A percentile compares a stretch with the other conserved stretches of the same genome.
phyloP scores from a whole-genome alignment of 495 filamentous ascomycete genomes.

The Aspergillus ellipticus region DNA sequence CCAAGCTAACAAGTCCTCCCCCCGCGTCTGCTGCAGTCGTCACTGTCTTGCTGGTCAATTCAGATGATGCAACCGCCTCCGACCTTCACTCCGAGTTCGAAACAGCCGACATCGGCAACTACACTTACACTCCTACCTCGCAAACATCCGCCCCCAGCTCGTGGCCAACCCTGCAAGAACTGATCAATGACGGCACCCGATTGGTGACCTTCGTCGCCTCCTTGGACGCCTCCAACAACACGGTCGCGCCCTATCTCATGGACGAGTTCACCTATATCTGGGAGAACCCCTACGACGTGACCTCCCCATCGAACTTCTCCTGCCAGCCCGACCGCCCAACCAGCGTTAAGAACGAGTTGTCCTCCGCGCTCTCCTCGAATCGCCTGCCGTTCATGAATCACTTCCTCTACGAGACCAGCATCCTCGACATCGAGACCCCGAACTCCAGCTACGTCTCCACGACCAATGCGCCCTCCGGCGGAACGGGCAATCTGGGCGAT shows the following conservation, averaged over 20 bases:
- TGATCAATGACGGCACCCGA: conserved; percentile 62
- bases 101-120: conserved; percentile 53
- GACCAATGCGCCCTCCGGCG: conserved; percentile 55
- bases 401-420: conserved; percentile 55
- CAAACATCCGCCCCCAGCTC: conserved; percentile 37
- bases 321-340: conserved; percentile 64
- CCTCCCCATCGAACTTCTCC: conserved; percentile 56
- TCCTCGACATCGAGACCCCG: conserved; percentile 54
- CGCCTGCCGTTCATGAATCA: conserved; percentile 67
- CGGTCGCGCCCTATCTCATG: conserved; percentile 59
- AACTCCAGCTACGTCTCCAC: conserved; percentile 53
- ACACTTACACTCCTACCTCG: conserved; percentile 56
- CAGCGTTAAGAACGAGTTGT: conserved; percentile 30
- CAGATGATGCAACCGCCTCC: conserved; percentile 52
- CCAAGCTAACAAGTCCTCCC: not conserved
- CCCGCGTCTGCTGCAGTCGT: conserved; percentile 52
- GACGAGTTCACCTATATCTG: conserved; percentile 73
- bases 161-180: conserved; percentile 67
- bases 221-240: conserved; percentile 36
- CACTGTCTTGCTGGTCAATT: conserved; percentile 71
- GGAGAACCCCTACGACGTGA: conserved; percentile 73
- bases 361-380: conserved; percentile 45
- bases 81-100: conserved; percentile 56
- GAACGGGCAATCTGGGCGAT: conserved; percentile 56
- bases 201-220: conserved; percentile 64